Evolutionary conservation across 805 yeast species (phyloP), one percentile per base, ranked within the genome.

Genomic region (Candida fluviatilis): DNA sequence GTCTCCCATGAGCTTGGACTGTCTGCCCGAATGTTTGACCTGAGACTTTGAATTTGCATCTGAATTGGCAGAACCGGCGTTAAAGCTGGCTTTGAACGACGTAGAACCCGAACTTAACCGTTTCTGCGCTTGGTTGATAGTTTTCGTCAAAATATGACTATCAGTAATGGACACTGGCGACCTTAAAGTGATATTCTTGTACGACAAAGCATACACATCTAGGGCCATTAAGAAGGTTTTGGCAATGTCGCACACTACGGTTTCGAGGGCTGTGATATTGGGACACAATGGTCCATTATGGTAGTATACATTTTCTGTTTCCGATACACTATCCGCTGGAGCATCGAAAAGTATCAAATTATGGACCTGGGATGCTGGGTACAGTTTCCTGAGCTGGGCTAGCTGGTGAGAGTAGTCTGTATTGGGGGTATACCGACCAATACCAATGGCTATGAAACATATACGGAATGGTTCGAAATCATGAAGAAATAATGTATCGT

Each of bases 381-480:
- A 74, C 11, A 47, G 43, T 34, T 60, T 63, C 35, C 65, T 67
- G 36, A 89, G 64, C 12, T 37, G 37, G 1, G 38, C 35, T 5
- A 29, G 12, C 4, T 13, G 28, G 11, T 43, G 44, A 3, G 36
- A 31, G 6, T 34, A 32, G 11, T 46, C 41, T 1, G 35, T 24
- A 4, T 36, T 33, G 4, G 35, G 43, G 4, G 36, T 42, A 54
- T 64, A 67, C 16, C 54, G 46, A 1, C 71, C 66, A 12, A 72
- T 41, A 0, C 78, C 80, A 5, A 75, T 34, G 4, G 82, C 79
- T 5, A 82, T 69, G 48, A 87, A 76, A 0, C 84, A 78, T 53
- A 88, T 87, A 36, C 97, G 64, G 59, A 76, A 88, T 1, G 96
- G 95, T 60, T 93, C 97, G 46, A 91, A 79, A 58, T 91, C 98